Conservation (phyloP, 495 filamentous ascomycete species). For the Glonium stellatum region DNA sequence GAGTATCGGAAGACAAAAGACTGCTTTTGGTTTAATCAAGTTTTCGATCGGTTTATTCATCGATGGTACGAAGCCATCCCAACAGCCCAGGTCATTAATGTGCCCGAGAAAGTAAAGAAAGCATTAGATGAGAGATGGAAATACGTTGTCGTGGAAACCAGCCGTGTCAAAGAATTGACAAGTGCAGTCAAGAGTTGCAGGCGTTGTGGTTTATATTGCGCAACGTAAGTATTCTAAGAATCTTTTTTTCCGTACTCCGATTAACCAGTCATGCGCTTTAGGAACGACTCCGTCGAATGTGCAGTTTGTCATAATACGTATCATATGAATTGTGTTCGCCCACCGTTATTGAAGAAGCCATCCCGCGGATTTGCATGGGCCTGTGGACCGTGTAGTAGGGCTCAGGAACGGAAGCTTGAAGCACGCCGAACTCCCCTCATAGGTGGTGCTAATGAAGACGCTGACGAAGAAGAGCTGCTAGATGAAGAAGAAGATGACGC, state of each 20-base stretch:
- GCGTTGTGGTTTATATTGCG: slow-evolving; percentile 80
- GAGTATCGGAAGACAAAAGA: slow-evolving; percentile 77
- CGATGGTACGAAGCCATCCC: slow-evolving; percentile 96
- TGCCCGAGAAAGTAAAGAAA: slow-evolving; percentile 86
- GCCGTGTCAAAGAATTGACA: slow-evolving; percentile 87
- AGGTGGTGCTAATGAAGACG: slow-evolving; percentile 51
- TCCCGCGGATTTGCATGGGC: slow-evolving; percentile 98
- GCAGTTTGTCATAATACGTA: slow-evolving; percentile 91
- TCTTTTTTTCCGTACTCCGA: background rate
- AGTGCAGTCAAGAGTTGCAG: slow-evolving; percentile 96
- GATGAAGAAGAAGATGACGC: slow-evolving; percentile 68
- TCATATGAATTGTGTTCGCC: slow-evolving; percentile 96
- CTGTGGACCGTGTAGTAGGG: slow-evolving; percentile 89
- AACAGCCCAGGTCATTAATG: slow-evolving; percentile 87
- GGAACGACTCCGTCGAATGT: slow-evolving; percentile 92
- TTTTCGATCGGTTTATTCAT: slow-evolving; percentile 97
- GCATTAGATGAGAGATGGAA: slow-evolving; percentile 94
- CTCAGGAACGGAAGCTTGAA: slow-evolving; percentile 86
- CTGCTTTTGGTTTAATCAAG: slow-evolving; percentile 93
- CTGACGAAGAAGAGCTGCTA: slow-evolving; percentile 61
- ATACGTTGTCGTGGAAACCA: slow-evolving; percentile 86
- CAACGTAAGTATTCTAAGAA: slow-evolving; percentile 56
- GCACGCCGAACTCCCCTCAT: slow-evolving; percentile 75
- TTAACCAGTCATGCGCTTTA: slow-evolving; percentile 33
- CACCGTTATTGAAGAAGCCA: slow-evolving; percentile 89